Conservation (phyloP, 495 filamentous ascomycete genomes). For the Evernia prunastri region DNA sequence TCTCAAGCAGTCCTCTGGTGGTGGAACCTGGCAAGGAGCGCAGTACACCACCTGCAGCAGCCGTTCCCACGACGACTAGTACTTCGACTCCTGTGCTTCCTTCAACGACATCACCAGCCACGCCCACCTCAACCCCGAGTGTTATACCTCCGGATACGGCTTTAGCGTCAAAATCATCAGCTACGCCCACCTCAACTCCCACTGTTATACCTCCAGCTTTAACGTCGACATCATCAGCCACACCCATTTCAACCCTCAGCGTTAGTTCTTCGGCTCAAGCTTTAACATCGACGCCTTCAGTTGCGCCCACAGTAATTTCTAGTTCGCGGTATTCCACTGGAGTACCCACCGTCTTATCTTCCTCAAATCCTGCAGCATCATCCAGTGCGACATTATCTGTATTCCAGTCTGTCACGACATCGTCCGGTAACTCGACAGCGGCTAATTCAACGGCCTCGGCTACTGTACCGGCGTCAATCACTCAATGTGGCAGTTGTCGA, state of each 20-base stretch:
- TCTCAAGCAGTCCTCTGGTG: no score
- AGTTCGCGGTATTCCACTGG: not conserved
- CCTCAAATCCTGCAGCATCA: not conserved
- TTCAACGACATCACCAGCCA: not conserved
- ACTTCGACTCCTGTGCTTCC: not conserved
- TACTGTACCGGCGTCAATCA: not conserved
- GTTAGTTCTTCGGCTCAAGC: not conserved
- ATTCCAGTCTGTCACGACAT: not conserved
- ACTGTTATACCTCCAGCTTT: no score
- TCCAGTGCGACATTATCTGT: not conserved
- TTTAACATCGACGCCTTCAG: not conserved
- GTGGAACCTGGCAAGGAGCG: no score
- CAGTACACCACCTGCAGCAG: not conserved
- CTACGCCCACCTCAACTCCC: no score
- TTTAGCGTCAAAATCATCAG: no score
- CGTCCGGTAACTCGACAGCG: not conserved
- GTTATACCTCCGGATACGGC: no score
- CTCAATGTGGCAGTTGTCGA: constrained; percentile 17
- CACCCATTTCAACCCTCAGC: not conserved
- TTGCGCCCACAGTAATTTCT: not conserved
- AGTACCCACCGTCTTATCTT: not conserved
- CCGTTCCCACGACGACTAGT: not conserved
- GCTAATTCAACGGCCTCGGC: not conserved
- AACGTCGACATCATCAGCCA: not conserved
- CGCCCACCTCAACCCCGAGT: no score